These are phyloP conservation scores for Coemansia reversa DNA, from an alignment of 192 early-diverging fungal species.

Conservation along the genomic window DNA sequence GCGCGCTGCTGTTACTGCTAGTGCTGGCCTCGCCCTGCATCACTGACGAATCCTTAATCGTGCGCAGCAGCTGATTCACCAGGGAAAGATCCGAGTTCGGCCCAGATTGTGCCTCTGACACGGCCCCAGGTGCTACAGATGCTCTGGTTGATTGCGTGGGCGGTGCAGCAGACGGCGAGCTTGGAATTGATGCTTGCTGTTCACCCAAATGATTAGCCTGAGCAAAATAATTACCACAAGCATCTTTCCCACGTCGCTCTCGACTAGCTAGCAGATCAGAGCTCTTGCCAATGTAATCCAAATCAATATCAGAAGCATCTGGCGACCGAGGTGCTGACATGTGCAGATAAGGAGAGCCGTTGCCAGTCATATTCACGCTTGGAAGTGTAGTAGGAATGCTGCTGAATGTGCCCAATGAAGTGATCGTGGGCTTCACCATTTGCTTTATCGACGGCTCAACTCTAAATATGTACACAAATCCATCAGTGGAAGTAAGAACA, in stretches of 20 bases:
- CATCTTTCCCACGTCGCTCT: neutral
- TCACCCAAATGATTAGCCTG: neutral
- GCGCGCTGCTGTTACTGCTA: neutral
- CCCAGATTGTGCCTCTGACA: conserved; percentile 1
- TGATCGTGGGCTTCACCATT: conserved; percentile 36
- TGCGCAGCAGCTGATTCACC: conserved; percentile 39
- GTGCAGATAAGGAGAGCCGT: conserved; percentile 49
- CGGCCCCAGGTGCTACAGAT: neutral
- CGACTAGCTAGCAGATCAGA: neutral
- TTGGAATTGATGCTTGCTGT: neutral
- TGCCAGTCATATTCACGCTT: conserved; percentile 44
- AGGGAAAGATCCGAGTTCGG: conserved; percentile 17
- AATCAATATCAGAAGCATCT: conserved; percentile 42
- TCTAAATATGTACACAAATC: conserved; percentile 55
- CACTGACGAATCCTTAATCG: conserved; percentile 39
- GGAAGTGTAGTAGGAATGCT: conserved; percentile 42
- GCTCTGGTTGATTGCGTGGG: neutral
- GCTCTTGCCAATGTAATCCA: conserved; percentile 14
- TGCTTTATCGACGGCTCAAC: conserved; percentile 42
- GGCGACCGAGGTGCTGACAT: conserved; percentile 56
- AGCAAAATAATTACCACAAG: neutral
- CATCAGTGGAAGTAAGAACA: conserved; percentile 55
- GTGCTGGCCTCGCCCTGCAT: conserved; percentile 4
- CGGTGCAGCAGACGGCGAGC: conserved; percentile 2
- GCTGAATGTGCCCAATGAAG: conserved; percentile 40